These are phyloP conservation scores for Brassica rapa DNA, from an alignment of 345 rosid species.

Conservation along the genomic window DNA sequence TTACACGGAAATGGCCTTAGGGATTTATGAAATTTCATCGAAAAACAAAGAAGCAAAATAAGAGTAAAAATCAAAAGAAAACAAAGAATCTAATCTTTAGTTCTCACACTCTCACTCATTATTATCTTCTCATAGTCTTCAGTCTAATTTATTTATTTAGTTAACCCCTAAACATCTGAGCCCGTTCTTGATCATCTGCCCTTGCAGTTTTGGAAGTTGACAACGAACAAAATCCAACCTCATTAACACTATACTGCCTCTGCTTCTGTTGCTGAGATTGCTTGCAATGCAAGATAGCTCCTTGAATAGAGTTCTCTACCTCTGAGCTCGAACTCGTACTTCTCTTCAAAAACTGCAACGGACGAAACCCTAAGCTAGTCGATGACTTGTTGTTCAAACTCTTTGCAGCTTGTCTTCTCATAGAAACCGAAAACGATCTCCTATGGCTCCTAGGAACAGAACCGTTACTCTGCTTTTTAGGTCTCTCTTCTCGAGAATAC, in stretches of 20 bases:
- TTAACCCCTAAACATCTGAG: conserved; percentile 61
- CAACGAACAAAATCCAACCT: conserved; percentile 55
- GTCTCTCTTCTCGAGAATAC: conserved; percentile 42
- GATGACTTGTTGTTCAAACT: conserved; percentile 44
- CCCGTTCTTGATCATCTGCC: conserved; percentile 59
- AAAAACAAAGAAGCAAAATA: conserved; percentile 13
- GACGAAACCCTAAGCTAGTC: conserved; percentile 44
- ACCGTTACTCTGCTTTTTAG: conserved; percentile 44
- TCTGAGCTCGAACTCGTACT: conserved; percentile 60
- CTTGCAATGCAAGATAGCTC: conserved; percentile 94
- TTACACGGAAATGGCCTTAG: neutral
- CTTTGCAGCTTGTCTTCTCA: conserved; percentile 55
- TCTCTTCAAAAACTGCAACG: conserved; percentile 56
- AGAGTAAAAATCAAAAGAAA: conserved; percentile 26
- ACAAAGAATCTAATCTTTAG: conserved; percentile 19
- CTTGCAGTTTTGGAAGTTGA: conserved; percentile 49
- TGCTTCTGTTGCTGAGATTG: conserved; percentile 54
- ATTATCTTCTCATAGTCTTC: neutral
- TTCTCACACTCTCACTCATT: conserved; percentile 35
- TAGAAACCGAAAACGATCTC: conserved; percentile 79
- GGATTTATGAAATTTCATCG: conserved; percentile 11
- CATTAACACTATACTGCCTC: conserved; percentile 47
- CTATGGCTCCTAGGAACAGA: conserved; percentile 47
- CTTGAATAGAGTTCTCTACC: conserved; percentile 77
- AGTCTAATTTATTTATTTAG: neutral